phyloP scores from a whole-genome alignment of 1,139 yeast genomes.

The Starmera stellimalicola region DNA sequence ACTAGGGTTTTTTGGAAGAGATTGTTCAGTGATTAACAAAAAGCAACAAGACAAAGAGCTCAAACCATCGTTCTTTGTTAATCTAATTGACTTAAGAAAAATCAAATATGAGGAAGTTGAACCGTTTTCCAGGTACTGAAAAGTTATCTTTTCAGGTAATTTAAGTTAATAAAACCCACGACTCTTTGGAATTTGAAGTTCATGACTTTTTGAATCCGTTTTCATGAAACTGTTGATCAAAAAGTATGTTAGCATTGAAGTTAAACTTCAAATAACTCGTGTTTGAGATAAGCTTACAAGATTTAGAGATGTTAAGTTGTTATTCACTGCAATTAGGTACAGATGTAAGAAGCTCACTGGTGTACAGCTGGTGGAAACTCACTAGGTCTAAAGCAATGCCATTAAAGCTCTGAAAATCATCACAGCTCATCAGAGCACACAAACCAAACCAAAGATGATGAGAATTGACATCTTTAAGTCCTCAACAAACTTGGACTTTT shows the following conservation, averaged over 20 bases:
- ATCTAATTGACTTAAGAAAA: slow-evolving; percentile 31
- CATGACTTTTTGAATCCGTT: slow-evolving; percentile 41
- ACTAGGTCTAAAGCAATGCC: too few species aligned
- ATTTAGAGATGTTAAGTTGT: slow-evolving; percentile 6
- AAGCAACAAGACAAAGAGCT: slow-evolving; percentile 3
- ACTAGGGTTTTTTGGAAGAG: neutral
- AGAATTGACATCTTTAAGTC: neutral
- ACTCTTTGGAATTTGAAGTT: slow-evolving; percentile 50
- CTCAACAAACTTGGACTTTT: neutral
- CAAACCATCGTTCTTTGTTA: slow-evolving; percentile 19
- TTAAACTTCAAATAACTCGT: slow-evolving; percentile 17
- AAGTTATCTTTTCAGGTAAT: slow-evolving; percentile 17
- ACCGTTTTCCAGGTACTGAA: slow-evolving; percentile 20
- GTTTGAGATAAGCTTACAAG: slow-evolving; percentile 11
- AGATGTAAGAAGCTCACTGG: too few species aligned
- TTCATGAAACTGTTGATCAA: slow-evolving; percentile 31
- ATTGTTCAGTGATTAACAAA: slow-evolving; percentile 2
- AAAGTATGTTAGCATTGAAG: slow-evolving; percentile 22
- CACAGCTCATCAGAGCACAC: too few species aligned
- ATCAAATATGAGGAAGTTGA: slow-evolving; percentile 24
- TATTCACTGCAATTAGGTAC: too few species aligned
- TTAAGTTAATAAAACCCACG: slow-evolving; percentile 38
- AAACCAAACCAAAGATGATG: neutral
- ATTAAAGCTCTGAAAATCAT: too few species aligned
- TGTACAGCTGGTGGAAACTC: too few species aligned